Evolutionary conservation across 768 basidiomycete genomes (phyloP).

Genomic region (Dacryopinax primogenitus): DNA sequence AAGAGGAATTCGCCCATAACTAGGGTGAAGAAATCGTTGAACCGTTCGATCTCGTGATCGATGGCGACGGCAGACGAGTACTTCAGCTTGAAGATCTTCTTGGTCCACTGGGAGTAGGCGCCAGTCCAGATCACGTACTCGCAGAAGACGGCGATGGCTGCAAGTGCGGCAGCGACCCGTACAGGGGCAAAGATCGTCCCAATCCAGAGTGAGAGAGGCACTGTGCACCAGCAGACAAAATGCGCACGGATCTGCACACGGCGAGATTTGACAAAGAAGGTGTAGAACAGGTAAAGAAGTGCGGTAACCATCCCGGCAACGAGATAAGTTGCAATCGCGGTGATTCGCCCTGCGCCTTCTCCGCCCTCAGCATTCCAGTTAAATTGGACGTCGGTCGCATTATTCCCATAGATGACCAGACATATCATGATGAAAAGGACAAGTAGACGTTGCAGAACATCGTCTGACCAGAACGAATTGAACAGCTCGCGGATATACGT

Average conservation of each 20-base stretch:
- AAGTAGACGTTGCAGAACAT: slow-evolving; percentile 4
- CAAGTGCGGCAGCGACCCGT: neutral
- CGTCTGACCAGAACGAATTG: slow-evolving; percentile 11
- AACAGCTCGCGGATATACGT: slow-evolving; percentile 11
- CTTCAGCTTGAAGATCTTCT: slow-evolving; percentile 9
- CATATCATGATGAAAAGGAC: slow-evolving; percentile 7
- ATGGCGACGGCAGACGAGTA: slow-evolving; percentile 9
- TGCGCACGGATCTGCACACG: slow-evolving; percentile 9
- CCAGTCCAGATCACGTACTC: slow-evolving; percentile 7
- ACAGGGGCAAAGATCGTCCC: neutral
- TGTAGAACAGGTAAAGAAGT: neutral
- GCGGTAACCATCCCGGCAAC: neutral
- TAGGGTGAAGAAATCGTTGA: slow-evolving; percentile 12
- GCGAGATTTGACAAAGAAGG: slow-evolving; percentile 11
- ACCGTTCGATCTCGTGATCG: slow-evolving; percentile 11
- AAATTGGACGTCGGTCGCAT: neutral
- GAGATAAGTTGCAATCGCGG: neutral
- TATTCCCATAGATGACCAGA: slow-evolving; percentile 11
- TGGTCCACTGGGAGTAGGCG: slow-evolving; percentile 1
- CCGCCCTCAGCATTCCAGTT: neutral
- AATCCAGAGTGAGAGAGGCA: slow-evolving; percentile 6
- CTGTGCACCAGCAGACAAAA: neutral
- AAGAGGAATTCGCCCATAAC: slow-evolving; percentile 12
- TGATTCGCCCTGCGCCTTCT: neutral
- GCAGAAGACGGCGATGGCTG: neutral